Conservation (phyloP, 2,329 filamentous ascomycete species). For the Trichoderma semiorbis region DNA sequence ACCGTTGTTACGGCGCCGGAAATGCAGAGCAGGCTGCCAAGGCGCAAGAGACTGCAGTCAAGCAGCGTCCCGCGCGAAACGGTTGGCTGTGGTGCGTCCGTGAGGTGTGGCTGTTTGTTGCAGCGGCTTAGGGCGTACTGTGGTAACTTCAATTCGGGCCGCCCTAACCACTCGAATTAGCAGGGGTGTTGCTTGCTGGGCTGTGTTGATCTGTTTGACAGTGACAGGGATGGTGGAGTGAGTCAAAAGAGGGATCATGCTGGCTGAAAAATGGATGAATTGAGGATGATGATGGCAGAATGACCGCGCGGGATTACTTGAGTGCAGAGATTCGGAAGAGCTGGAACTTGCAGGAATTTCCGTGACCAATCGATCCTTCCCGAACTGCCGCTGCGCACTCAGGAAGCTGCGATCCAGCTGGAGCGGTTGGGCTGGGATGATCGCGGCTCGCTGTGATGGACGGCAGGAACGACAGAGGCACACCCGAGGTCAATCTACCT, state of each 20-base stretch:
- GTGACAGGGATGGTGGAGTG: background rate
- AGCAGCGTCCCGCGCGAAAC: constrained; percentile 5
- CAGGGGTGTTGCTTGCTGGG: constrained; percentile 8
- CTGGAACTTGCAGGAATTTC: background rate
- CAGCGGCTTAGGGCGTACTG: background rate
- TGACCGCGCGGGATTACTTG: background rate
- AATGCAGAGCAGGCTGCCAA: background rate
- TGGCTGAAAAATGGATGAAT: background rate
- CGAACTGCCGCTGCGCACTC: background rate
- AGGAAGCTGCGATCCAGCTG: background rate
- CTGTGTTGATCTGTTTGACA: constrained; percentile 13
- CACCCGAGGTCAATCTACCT: constrained; percentile 4
- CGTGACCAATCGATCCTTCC: background rate
- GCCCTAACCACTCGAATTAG: background rate
- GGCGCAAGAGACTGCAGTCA: background rate
- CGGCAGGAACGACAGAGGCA: background rate
- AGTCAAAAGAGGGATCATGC: constrained; percentile 8
- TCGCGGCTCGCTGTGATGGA: background rate
- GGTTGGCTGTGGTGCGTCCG: constrained; percentile 13
- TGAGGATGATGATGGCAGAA: background rate
- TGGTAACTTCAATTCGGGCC: background rate
- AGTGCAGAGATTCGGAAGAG: background rate
- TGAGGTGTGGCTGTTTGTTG: constrained; percentile 7
- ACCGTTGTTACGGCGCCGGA: background rate
- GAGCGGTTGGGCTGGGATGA: background rate